Conservation (phyloP, 768 basidiomycete genomes). For the Mycena venus region DNA sequence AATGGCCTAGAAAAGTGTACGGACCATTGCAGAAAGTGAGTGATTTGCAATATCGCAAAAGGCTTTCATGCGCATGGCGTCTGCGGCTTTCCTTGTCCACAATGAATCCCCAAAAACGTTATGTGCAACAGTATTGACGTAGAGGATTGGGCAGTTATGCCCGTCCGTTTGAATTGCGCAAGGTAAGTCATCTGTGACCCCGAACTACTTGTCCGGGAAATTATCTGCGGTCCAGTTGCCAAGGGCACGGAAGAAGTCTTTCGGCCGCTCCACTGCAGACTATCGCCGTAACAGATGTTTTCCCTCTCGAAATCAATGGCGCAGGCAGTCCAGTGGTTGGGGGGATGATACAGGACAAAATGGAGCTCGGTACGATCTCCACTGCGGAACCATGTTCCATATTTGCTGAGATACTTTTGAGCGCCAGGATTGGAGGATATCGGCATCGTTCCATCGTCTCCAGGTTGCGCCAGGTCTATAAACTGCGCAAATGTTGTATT, state of each 20-base stretch:
- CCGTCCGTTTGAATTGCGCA: conserved; percentile 27
- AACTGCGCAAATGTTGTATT: not conserved
- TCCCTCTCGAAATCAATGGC: not conserved
- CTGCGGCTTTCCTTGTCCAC: conserved; percentile 6
- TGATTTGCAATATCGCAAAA: conserved; percentile 21
- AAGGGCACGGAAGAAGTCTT: conserved; percentile 5
- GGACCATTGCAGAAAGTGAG: not conserved
- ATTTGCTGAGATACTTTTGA: conserved; percentile 4
- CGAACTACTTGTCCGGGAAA: not conserved
- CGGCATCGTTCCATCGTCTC: not conserved
- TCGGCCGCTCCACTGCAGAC: not conserved
- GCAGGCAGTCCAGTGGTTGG: conserved; percentile 24
- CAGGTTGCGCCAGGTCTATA: not conserved
- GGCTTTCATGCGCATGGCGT: conserved; percentile 9
- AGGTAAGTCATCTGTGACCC: conserved; percentile 12
- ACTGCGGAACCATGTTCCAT: not conserved
- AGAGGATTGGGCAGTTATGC: conserved; percentile 29
- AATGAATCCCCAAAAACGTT: conserved; percentile 19
- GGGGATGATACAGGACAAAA: conserved; percentile 4
- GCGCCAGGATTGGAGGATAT: not conserved
- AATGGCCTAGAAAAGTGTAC: not conserved
- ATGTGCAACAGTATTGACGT: conserved; percentile 30
- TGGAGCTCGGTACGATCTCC: not conserved
- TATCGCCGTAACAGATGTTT: conserved; percentile 22
- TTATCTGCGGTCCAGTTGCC: not conserved